Evolutionary conservation across 2,329 filamentous ascomycete species (phyloP).

Genomic region (Seiridium unicorne): DNA sequence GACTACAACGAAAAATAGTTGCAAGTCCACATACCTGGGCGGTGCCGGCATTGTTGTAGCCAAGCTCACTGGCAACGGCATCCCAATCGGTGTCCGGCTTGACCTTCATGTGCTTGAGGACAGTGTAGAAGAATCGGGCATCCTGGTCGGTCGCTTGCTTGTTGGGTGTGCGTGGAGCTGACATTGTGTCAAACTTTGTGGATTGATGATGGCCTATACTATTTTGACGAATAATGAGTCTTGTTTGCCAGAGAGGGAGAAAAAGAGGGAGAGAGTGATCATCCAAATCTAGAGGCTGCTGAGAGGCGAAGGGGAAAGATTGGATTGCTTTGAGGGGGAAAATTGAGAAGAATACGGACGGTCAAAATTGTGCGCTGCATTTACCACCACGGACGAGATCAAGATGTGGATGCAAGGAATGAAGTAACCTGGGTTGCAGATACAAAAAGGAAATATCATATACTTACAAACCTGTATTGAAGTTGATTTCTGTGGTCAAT

Average conservation of each 20-base stretch:
- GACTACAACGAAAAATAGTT: too few species aligned
- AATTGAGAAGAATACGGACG: background rate
- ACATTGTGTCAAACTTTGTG: background rate
- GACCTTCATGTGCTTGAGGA: slow-evolving; percentile 41
- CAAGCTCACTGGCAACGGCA: slow-evolving; percentile 16
- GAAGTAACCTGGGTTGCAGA: too few species aligned
- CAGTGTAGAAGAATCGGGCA: slow-evolving; percentile 37
- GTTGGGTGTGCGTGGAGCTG: background rate
- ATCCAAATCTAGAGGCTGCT: background rate
- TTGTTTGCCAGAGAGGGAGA: background rate
- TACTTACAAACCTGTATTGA: too few species aligned
- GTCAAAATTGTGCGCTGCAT: too few species aligned
- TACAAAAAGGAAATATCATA: too few species aligned
- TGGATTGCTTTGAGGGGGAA: background rate
- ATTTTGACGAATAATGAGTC: background rate
- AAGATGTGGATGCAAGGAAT: too few species aligned
- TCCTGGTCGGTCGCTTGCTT: background rate
- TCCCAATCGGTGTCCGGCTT: slow-evolving; percentile 48
- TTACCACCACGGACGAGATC: too few species aligned
- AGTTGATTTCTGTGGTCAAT: too few species aligned
- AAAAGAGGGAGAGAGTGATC: background rate
- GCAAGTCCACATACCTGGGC: slow-evolving; percentile 38
- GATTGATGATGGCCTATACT: background rate
- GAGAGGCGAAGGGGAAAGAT: background rate
- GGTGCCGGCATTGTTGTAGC: slow-evolving; percentile 38